These are phyloP conservation scores for Kazachstania kunashirensis DNA, from an alignment of 805 yeast genomes.

Conservation along the genomic window DNA sequence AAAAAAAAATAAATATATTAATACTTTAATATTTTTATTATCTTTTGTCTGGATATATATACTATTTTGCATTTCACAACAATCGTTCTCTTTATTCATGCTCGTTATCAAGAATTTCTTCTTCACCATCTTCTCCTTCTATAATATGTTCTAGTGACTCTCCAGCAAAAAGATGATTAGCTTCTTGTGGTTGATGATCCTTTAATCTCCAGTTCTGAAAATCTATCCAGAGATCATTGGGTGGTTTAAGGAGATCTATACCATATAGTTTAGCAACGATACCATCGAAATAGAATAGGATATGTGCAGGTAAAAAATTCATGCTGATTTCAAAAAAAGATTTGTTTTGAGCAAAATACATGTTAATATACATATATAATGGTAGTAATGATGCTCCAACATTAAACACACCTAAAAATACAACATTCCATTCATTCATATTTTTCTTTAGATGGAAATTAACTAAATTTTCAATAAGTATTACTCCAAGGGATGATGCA, in stretches of 20 bases:
- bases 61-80: too few relatives aligned
- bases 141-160: too few relatives aligned
- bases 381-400: constrained; percentile 17
- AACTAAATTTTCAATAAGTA: constrained; percentile 22
- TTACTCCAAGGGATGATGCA: constrained; percentile 17
- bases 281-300: constrained; percentile 22
- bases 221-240: constrained; percentile 19
- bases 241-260: constrained; percentile 22
- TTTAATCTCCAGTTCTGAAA: constrained; percentile 4
- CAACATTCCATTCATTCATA: constrained; percentile 13
- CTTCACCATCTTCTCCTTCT: too few relatives aligned
- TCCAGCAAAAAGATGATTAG: too few relatives aligned
- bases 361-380: constrained; percentile 15
- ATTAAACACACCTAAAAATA: constrained; percentile 17
- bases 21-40: too few relatives aligned
- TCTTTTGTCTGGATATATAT: too few relatives aligned
- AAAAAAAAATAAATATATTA: too few relatives aligned
- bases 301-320: constrained; percentile 25
- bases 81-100: too few relatives aligned
- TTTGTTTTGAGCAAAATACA: constrained; percentile 14
- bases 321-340: constrained; percentile 16
- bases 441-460: constrained; percentile 20
- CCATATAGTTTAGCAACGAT: constrained; percentile 20
- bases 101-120: too few relatives aligned
- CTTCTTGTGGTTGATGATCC: too few relatives aligned